phyloP scores from a whole-genome alignment of 129 eudicot genomes.

The Tagetes patula region DNA sequence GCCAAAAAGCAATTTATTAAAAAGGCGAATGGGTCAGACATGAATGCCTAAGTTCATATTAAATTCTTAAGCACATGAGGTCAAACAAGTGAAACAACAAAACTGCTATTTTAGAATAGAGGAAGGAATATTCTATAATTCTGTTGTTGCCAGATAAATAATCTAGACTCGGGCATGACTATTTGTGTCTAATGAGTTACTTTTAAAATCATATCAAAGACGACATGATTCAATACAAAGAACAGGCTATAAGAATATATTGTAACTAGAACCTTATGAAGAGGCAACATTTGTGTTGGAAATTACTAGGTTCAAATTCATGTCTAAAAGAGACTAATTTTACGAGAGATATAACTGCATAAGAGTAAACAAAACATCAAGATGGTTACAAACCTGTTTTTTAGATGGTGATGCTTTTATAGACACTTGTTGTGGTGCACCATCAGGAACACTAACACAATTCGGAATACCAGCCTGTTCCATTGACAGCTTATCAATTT shows the following conservation, averaged over 20 bases:
- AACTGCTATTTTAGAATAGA: not conserved
- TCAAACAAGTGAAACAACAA: not conserved
- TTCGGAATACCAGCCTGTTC: conserved; percentile 78
- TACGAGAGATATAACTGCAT: not conserved
- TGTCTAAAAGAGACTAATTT: not conserved
- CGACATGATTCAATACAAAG: not conserved
- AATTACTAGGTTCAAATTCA: conserved; percentile 1
- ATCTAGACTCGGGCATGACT: not conserved
- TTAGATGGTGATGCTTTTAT: conserved; percentile 47
- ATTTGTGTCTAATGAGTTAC: not conserved
- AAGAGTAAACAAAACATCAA: conserved; percentile 3
- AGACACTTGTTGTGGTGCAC: conserved; percentile 83
- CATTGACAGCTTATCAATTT: conserved; percentile 85
- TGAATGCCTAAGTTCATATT: not conserved
- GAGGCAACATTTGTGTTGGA: not conserved
- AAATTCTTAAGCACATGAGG: not conserved
- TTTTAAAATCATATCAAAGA: not conserved
- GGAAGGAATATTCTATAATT: not conserved
- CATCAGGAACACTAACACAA: conserved; percentile 89
- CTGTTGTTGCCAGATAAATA: not conserved
- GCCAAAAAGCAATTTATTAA: not conserved
- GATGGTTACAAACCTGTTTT: conserved; percentile 51
- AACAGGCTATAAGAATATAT: not conserved
- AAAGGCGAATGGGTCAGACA: not conserved
- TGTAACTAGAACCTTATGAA: not conserved